Conservation (phyloP, 2,329 filamentous ascomycete genomes). For the Chaetomium globosum region DNA sequence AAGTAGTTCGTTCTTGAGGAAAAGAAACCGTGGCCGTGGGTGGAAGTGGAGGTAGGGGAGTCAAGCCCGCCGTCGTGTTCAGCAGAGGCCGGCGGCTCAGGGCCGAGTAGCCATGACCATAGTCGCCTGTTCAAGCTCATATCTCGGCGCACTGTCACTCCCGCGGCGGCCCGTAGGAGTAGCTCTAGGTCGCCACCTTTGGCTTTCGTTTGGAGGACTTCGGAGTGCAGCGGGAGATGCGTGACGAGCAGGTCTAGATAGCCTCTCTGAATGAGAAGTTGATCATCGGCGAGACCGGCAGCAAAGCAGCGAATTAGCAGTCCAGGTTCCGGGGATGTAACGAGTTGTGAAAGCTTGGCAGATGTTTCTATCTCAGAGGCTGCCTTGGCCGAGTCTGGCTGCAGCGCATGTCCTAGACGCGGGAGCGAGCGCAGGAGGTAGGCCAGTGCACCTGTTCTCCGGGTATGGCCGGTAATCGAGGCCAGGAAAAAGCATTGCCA, state of each 20-base stretch:
- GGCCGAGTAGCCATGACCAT: constrained; percentile 96
- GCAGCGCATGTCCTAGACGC: constrained; percentile 57
- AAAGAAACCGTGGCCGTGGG: constrained; percentile 51
- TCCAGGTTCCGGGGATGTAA: constrained; percentile 87
- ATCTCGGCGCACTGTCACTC: constrained; percentile 84
- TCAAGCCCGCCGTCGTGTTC: constrained; percentile 54
- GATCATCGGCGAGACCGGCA: constrained; percentile 82
- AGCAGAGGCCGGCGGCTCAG: constrained; percentile 56
- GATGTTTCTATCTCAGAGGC: constrained; percentile 47
- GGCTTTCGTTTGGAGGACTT: constrained; percentile 74
- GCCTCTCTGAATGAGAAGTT: constrained; percentile 88
- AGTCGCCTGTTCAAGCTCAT: constrained; percentile 95
- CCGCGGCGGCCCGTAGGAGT: constrained; percentile 78
- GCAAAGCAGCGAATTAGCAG: constrained; percentile 89
- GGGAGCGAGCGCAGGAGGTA: constrained; percentile 82
- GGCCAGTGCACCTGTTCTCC: constrained; percentile 82
- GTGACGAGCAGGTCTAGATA: constrained; percentile 92
- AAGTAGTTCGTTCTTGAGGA: constrained; percentile 77
- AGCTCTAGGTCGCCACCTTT: constrained; percentile 76
- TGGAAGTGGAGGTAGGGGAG: constrained; percentile 48
- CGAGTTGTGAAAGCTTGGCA: constrained; percentile 62
- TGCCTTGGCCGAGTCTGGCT: constrained; percentile 41
- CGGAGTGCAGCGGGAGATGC: constrained; percentile 81
- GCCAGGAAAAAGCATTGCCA: constrained; percentile 98
- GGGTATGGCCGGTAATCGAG: constrained; percentile 83